Percentiles rank a stretch among this genome's conserved stretches.
These are phyloP conservation scores for Aspergillus quadricinctus DNA, from an alignment of 2,329 filamentous ascomycete species.

Conservation along the genomic window DNA sequence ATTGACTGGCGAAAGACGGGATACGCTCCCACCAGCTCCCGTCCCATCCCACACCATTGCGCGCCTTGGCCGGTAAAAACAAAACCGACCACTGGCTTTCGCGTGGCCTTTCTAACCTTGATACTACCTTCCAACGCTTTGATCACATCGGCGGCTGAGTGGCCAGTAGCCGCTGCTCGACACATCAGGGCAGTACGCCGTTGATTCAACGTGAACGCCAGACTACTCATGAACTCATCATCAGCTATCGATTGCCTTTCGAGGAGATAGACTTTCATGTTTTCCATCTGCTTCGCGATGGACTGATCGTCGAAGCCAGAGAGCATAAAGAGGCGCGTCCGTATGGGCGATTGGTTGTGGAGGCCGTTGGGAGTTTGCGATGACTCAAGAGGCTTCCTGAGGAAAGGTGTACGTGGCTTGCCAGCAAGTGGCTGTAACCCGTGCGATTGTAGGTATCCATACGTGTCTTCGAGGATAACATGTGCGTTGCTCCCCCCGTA, in stretches of 20 bases:
- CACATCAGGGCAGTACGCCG: constrained; percentile 15
- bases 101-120: constrained; percentile 4
- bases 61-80: constrained; percentile 37
- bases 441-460: constrained; percentile 3
- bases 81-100: constrained; percentile 11
- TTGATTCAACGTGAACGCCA: constrained; percentile 22
- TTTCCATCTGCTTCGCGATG: constrained; percentile 9
- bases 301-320: constrained; percentile 21
- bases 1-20: constrained; percentile 15
- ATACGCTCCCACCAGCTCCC: constrained; percentile 20
- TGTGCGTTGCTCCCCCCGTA: constrained; percentile 47
- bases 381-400: not conserved
- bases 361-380: not conserved
- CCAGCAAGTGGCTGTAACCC: not conserved
- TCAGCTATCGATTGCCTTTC: not conserved
- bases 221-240: constrained; percentile 11
- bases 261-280: constrained; percentile 9
- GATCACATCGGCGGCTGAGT: constrained; percentile 3
- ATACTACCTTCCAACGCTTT: not conserved
- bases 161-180: constrained; percentile 11
- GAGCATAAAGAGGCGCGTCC: constrained; percentile 14
- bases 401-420: not conserved
- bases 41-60: constrained; percentile 31
- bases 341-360: not conserved
- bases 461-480: constrained; percentile 33